Evolutionary conservation across 1,139 yeast species (phyloP).

Genomic region (Magnusiomyces suaveolens): DNA sequence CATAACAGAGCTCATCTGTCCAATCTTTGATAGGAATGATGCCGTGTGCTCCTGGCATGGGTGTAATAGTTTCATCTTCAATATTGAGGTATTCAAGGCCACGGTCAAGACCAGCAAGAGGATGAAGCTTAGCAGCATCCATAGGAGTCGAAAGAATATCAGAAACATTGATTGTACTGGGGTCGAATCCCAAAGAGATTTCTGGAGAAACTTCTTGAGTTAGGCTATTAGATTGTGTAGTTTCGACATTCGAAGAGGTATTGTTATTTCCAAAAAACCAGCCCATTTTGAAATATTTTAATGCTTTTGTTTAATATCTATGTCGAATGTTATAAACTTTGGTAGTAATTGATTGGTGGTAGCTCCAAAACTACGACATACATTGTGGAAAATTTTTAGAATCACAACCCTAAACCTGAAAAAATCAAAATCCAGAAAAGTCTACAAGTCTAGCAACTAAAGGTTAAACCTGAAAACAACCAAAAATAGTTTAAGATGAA

Average conservation of each 20-base stretch:
- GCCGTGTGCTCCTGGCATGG: conserved; percentile 80
- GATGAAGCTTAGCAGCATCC: conserved; percentile 74
- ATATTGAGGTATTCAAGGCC: conserved; percentile 85
- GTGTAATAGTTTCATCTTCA: conserved; percentile 69
- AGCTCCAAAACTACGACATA: too few relatives aligned
- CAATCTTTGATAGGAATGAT: conserved; percentile 90
- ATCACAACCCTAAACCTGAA: too few relatives aligned
- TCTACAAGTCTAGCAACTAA: too few relatives aligned
- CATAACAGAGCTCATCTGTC: conserved; percentile 95
- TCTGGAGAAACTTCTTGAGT: neutral
- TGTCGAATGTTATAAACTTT: too few relatives aligned
- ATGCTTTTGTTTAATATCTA: too few relatives aligned
- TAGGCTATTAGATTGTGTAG: neutral
- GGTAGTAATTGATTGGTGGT: too few relatives aligned
- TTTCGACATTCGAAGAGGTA: neutral
- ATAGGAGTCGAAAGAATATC: conserved; percentile 55
- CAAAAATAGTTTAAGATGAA: too few relatives aligned
- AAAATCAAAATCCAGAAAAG: too few relatives aligned
- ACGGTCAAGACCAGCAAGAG: conserved; percentile 79
- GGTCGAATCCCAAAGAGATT: conserved; percentile 45
- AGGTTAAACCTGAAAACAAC: too few relatives aligned
- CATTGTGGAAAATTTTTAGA: too few relatives aligned
- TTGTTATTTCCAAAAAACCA: neutral
- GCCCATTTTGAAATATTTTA: neutral
- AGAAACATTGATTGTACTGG: conserved; percentile 57